Conservation (phyloP, 768 basidiomycete genomes). For the Trametes sanguinea region DNA sequence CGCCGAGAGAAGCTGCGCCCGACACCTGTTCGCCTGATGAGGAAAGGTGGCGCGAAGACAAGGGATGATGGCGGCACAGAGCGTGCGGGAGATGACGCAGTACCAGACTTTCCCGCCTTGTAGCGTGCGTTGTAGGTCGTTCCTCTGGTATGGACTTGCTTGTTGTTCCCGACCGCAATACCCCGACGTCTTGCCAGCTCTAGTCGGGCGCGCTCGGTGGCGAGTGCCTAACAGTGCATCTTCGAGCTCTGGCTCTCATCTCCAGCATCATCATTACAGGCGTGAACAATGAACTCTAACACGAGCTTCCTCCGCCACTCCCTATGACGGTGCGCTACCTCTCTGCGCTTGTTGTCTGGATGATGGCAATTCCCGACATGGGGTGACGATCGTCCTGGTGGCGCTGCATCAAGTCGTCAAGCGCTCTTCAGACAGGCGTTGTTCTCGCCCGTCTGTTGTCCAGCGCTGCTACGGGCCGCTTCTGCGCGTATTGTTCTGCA, state of each 20-base stretch:
- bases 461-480: neutral
- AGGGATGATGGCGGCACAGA: neutral
- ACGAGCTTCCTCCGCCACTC: too few species aligned
- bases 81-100: neutral
- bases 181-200: neutral
- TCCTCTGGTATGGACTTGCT: neutral
- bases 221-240: neutral
- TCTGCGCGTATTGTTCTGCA: slow-evolving; percentile 10
- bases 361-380: neutral
- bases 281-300: too few species aligned
- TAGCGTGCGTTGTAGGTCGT: neutral
- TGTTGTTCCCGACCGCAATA: neutral
- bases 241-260: too few species aligned
- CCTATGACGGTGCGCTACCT: neutral
- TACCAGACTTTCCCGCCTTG: slow-evolving; percentile 14
- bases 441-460: slow-evolving; percentile 5
- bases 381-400: neutral
- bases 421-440: neutral
- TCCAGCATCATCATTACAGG: too few species aligned
- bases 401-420: neutral
- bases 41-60: slow-evolving; percentile 1
- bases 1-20: slow-evolving; percentile 43
- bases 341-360: neutral
- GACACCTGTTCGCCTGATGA: slow-evolving; percentile 34
- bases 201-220: neutral